phyloP scores from a whole-genome alignment of 305 asterid species.

The Fraxinus nigra region DNA sequence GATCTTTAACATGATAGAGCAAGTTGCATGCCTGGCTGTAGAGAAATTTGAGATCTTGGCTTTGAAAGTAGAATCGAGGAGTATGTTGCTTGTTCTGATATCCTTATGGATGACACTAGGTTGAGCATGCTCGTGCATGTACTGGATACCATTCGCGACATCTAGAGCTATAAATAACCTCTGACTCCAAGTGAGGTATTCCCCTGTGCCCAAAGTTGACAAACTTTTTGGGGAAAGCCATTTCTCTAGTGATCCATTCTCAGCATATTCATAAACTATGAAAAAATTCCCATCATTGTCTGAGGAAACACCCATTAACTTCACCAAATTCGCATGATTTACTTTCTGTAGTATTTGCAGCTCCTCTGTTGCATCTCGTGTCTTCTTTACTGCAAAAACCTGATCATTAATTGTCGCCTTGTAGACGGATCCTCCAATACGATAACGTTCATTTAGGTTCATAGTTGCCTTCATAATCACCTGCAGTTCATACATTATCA shows the following conservation, averaged over 20 bases:
- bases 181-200: constrained; percentile 50
- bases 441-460: constrained; percentile 45
- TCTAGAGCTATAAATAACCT: constrained; percentile 64
- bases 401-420: constrained; percentile 45
- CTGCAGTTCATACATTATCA: constrained; percentile 46
- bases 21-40: constrained; percentile 48
- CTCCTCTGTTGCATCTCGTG: constrained; percentile 56
- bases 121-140: constrained; percentile 74
- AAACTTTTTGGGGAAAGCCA: constrained; percentile 42
- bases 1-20: constrained; percentile 43
- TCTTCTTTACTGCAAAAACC: constrained; percentile 57
- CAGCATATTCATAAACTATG: constrained; percentile 61
- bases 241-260: constrained; percentile 60
- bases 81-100: constrained; percentile 55
- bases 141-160: constrained; percentile 75
- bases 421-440: constrained; percentile 65
- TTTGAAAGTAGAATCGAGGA: constrained; percentile 60
- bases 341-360: constrained; percentile 60
- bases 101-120: constrained; percentile 72
- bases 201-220: constrained; percentile 23
- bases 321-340: constrained; percentile 65
- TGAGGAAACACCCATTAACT: constrained; percentile 64
- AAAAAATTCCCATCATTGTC: constrained; percentile 44
- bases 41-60: constrained; percentile 71
- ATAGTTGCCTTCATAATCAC: constrained; percentile 65